Evolutionary conservation across 441 rosid genomes (phyloP), one percentile per base, ranked within the genome.

Genomic region (Populus hybrid): DNA sequence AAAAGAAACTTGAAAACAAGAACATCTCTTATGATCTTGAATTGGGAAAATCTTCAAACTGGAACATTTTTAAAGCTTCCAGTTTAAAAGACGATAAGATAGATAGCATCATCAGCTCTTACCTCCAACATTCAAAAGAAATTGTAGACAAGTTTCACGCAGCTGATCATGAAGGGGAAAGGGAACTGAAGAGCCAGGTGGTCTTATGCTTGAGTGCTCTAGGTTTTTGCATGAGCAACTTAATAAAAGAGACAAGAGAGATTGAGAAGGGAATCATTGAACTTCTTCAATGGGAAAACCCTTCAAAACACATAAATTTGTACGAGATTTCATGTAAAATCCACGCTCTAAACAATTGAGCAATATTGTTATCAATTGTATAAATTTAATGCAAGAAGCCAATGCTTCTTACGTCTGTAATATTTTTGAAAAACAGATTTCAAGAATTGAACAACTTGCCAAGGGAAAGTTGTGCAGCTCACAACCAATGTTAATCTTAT

Each of bases 261-360:
- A 82, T 91, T 35, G 93, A 89, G 73, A 91, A 85, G 69, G 89
- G 79, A 67, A 84, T 95, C 40, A 81, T 81, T 71, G 97, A 92
- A 77, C 87, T 92, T 73, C 81, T 91, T 67, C 97, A 88, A 65
- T 93, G 90, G 86, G 93, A 91, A 30, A 30, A 30, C 32, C 30
- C 30, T 28, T 28, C 30, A 28, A 28, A 28, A 28, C 30, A 28
- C 30, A 69, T 89, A n/a, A 85, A 89, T 77, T 86, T 91, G 87
- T 79, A 79, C 65, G 94, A 91, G 79, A 86, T 94, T 78, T 82
- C 89, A 69, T 74, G 96, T 77, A 90, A 88, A 85, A 81, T 88
- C 24, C 87, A 74, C 67, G 83, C 87, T 68, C 69, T 76, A 69
- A 53, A 76, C 72, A 64, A 46, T 42, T 73, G 64, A 61, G 11